These are phyloP conservation scores for Pichia kluyveri DNA, from an alignment of 805 yeast genomes.

Conservation along the genomic window DNA sequence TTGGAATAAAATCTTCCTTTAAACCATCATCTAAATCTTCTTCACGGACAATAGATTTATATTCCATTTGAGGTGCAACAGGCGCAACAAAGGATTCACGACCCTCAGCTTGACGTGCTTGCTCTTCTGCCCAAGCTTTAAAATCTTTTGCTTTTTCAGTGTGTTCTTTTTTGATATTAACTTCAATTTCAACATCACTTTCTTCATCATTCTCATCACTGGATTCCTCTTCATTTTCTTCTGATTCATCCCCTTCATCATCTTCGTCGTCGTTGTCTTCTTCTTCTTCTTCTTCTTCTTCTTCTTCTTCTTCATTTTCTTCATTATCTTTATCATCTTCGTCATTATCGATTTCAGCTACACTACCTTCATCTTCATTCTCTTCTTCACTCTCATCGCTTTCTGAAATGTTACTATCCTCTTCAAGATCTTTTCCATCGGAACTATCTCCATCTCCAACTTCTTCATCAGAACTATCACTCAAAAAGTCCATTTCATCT, in stretches of 20 bases:
- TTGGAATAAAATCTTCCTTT: constrained; percentile 50
- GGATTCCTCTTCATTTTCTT: constrained; percentile 26
- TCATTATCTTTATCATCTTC: too few relatives aligned
- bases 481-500: constrained; percentile 53
- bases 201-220: constrained; percentile 27
- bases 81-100: constrained; percentile 40
- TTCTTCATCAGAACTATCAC: constrained; percentile 21
- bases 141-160: constrained; percentile 51
- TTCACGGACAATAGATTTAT: constrained; percentile 47
- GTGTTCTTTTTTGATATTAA: constrained; percentile 33
- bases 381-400: constrained; percentile 8
- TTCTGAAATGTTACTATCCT: too few relatives aligned
- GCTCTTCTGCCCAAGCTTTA: constrained; percentile 81
- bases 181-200: constrained; percentile 23
- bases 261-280: constrained; percentile 22
- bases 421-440: too few relatives aligned
- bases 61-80: constrained; percentile 41
- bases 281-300: constrained; percentile 19
- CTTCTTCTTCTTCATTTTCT: constrained; percentile 20
- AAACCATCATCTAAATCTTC: constrained; percentile 70
- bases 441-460: constrained; percentile 14
- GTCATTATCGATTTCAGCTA: too few relatives aligned
- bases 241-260: constrained; percentile 23
- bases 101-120: constrained; percentile 57
- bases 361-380: constrained; percentile 7